phyloP scores from a whole-genome alignment of 2,329 filamentous ascomycete genomes.

The Alternaria hordeiaustralica region DNA sequence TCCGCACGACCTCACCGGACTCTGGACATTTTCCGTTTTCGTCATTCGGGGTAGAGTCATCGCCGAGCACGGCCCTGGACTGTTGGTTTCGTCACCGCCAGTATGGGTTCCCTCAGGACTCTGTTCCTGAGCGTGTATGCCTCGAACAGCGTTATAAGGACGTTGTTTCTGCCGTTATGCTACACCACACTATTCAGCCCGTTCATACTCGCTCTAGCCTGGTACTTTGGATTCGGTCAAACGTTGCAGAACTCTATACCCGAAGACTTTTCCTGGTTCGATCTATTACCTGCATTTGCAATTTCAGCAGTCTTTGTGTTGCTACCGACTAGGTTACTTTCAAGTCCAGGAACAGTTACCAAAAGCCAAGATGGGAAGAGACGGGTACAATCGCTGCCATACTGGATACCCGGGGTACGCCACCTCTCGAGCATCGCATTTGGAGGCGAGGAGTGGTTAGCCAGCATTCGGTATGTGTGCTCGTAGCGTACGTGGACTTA shows the following conservation, averaged over 20 bases:
- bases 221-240: constrained; percentile 32
- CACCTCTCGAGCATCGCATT: constrained; percentile 60
- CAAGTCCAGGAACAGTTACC: constrained; percentile 19
- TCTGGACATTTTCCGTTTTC: constrained; percentile 9
- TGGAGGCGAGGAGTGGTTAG: constrained; percentile 54
- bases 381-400: constrained; percentile 59
- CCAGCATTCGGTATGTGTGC: constrained; percentile 48
- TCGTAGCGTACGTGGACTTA: neutral
- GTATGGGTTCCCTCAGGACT: constrained; percentile 41
- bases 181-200: constrained; percentile 40
- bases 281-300: constrained; percentile 40
- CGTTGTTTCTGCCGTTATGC: constrained; percentile 43
- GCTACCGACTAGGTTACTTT: constrained; percentile 41
- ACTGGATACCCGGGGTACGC: constrained; percentile 66
- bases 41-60: constrained; percentile 6
- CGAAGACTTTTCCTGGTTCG: constrained; percentile 33
- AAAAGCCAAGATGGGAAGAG: constrained; percentile 40
- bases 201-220: constrained; percentile 31
- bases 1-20: neutral
- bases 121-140: constrained; percentile 44
- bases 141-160: constrained; percentile 42
- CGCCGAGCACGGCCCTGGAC: constrained; percentile 3
- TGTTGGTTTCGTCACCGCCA: constrained; percentile 12
- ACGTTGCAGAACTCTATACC: constrained; percentile 25
- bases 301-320: constrained; percentile 33